Conservation (phyloP, 148 eudicot genomes). For the Cornus suecica region DNA sequence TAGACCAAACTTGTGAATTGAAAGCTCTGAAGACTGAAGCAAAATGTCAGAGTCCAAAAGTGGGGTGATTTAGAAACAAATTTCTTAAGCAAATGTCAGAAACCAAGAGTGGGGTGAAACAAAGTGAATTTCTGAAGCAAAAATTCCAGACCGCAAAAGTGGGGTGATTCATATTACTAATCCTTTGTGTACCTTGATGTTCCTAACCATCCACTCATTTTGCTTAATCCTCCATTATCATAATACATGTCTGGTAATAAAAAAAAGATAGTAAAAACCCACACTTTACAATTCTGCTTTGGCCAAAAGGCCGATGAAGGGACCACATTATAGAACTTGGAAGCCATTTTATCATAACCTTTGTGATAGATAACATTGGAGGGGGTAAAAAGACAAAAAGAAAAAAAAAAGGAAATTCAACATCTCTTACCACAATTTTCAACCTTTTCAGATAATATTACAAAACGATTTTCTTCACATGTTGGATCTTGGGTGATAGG, state of each 20-base stretch:
- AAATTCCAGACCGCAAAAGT: too few relatives aligned
- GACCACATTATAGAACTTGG: not conserved
- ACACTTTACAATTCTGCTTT: not conserved
- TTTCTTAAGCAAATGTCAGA: too few relatives aligned
- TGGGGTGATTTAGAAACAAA: not conserved
- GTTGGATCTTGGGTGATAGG: conserved; percentile 90
- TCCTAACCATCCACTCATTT: too few relatives aligned
- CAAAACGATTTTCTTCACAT: conserved; percentile 54
- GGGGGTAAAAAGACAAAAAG: too few relatives aligned
- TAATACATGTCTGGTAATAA: too few relatives aligned
- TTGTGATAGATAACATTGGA: not conserved
- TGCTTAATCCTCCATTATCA: too few relatives aligned
- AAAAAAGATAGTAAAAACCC: too few relatives aligned
- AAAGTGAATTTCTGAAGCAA: too few relatives aligned
- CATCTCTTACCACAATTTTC: conserved; percentile 48
- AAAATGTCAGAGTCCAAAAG: not conserved
- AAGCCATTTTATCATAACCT: not conserved
- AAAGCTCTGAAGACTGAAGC: not conserved
- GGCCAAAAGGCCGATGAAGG: not conserved
- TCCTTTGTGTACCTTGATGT: too few relatives aligned
- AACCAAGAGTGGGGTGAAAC: too few relatives aligned
- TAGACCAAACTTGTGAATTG: not conserved
- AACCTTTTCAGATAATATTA: conserved; percentile 80
- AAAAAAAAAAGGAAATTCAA: not conserved
- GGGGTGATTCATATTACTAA: too few relatives aligned